phyloP scores from a whole-genome alignment of 2,329 filamentous ascomycete genomes.

The Paecilomyces sp. region DNA sequence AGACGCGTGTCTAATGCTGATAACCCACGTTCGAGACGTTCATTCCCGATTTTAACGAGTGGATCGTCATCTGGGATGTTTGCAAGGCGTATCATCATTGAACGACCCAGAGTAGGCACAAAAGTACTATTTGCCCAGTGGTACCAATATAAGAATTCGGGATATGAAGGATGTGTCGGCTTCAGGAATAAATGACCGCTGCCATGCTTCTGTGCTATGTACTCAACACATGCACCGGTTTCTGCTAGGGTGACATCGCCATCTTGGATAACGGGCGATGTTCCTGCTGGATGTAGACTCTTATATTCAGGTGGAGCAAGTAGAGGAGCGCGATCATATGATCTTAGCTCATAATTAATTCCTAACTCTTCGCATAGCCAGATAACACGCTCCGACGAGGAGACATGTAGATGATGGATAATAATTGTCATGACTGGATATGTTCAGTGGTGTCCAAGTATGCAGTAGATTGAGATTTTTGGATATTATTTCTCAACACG shows the following conservation, averaged over 20 bases:
- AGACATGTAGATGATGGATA: conserved; percentile 49
- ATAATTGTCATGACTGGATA: background rate
- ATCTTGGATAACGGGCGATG: conserved; percentile 56
- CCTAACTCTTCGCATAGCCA: conserved; percentile 60
- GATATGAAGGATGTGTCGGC: conserved; percentile 44
- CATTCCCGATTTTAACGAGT: conserved; percentile 19
- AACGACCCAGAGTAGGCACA: conserved; percentile 30
- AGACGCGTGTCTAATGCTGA: conserved; percentile 45
- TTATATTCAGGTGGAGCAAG: conserved; percentile 34
- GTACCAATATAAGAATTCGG: conserved; percentile 60
- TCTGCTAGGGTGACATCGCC: conserved; percentile 51
- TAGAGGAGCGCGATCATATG: conserved; percentile 42
- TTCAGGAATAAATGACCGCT: conserved; percentile 42
- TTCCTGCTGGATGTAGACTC: conserved; percentile 43
- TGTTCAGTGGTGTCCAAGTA: too few relatives aligned
- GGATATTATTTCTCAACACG: too few relatives aligned
- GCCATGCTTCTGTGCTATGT: conserved; percentile 51
- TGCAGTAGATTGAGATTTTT: too few relatives aligned
- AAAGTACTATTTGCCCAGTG: conserved; percentile 49
- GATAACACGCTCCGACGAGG: conserved; percentile 57
- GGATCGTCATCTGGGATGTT: conserved; percentile 18
- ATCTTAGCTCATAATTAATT: conserved; percentile 46
- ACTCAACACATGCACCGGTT: conserved; percentile 54
- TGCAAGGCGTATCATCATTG: conserved; percentile 25
- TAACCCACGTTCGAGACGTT: conserved; percentile 34